Evolutionary conservation across 257 asterid genomes (phyloP).

Genomic region (Nyctanthes arbortristis): DNA sequence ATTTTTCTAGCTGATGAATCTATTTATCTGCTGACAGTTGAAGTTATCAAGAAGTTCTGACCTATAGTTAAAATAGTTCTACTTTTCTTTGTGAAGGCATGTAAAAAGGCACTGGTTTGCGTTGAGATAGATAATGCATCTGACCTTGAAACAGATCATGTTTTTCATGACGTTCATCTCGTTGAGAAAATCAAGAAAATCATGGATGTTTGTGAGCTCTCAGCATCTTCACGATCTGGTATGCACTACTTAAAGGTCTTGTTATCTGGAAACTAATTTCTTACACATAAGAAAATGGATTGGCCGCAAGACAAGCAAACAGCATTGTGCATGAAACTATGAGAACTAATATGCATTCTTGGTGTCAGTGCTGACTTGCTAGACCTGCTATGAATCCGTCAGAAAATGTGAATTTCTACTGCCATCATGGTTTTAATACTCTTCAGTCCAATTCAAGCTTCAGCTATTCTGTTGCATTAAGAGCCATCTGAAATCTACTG

Average conservation of each 20-base stretch:
- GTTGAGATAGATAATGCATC: slow-evolving; percentile 22
- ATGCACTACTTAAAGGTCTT: slow-evolving; percentile 23
- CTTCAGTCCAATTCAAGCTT: not conserved
- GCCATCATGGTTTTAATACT: not conserved
- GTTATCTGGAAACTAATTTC: slow-evolving; percentile 14
- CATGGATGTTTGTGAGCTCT: slow-evolving; percentile 48
- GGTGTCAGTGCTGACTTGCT: not conserved
- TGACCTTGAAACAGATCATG: slow-evolving; percentile 32
- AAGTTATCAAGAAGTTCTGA: not conserved
- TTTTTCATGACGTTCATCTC: slow-evolving; percentile 25
- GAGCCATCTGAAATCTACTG: not conserved
- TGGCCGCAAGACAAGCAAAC: slow-evolving; percentile 16
- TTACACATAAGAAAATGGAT: slow-evolving; percentile 4
- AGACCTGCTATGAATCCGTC: not conserved
- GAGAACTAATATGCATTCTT: not conserved
- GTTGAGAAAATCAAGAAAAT: slow-evolving; percentile 53
- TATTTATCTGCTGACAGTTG: not conserved
- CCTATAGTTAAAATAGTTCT: not conserved
- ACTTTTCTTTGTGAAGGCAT: slow-evolving; percentile 49
- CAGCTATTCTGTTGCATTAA: not conserved
- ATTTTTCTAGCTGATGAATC: not conserved
- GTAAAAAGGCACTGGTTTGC: slow-evolving; percentile 64
- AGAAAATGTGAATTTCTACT: not conserved
- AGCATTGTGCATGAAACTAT: not conserved
- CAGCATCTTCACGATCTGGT: slow-evolving; percentile 73